Base-by-base conservation (phyloP, 1,284 basidiomycete species). In the Porogramme epimiltina region DNA sequence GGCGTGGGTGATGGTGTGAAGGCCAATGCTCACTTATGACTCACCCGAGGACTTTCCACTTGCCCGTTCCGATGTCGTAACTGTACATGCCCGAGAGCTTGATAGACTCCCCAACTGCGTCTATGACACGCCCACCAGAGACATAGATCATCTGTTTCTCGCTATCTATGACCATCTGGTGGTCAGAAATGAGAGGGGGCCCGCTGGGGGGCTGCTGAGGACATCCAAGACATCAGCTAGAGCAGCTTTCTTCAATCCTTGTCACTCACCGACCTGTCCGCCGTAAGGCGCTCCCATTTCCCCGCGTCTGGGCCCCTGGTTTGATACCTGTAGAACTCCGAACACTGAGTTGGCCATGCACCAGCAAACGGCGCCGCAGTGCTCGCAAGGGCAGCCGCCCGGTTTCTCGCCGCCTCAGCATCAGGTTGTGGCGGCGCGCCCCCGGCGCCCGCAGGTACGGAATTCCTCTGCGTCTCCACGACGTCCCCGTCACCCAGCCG, bases 81-180 rank as follows among this genome's bases (percentile, higher is more conserved):
- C 82, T 81, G 61, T 85, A 91, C 54, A 91, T 62, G 3, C 86
- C 87, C 11, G 86, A 82, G 38, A 72, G 62, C 1, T 70, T 65
- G 8, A 16, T 5, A 37, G 10, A 18, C 16, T 79, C 73, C 76
- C 77, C 79, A 25, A 86, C 77, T 4, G 78, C 81, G 56, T 89
- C 85, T 19, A 87, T 80, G 8, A 91, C 74, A 9, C 86, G 79
- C 2, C 91, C 91, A 10, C 91, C 91, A 58, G 86, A 89, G 10
- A 92, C 81, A 57, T 91, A 93, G 18, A 94, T 66, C 15, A 84
- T 77, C 64, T 90, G 88, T 0, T 79, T 72, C 16, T 88, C 84
- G 23, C 78, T 77, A 61, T 93, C 90, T 56, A 93, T 81, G 34
- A 76, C 83, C 81, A 93, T 88, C 64, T 91, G 87, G 62, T 92